Percentiles rank a stretch among this genome's conserved stretches.
phyloP scores from a whole-genome alignment of 169 alveolate genomes.

The Plasmodium fragile region DNA sequence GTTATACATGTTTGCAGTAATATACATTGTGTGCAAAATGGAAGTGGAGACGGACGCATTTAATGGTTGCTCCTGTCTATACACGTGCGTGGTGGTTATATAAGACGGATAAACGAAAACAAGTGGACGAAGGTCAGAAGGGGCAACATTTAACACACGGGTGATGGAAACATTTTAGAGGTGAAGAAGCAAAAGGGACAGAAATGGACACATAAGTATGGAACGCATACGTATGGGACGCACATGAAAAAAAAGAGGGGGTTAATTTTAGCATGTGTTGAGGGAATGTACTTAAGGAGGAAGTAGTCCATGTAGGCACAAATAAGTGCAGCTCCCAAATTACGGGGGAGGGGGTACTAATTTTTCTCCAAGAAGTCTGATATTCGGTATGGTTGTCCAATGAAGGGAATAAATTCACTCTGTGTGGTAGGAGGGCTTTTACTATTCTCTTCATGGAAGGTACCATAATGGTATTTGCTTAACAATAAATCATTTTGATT shows the following conservation, averaged over 20 bases:
- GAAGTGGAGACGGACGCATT: background rate
- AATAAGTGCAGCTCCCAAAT: background rate
- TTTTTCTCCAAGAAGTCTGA: constrained; percentile 62
- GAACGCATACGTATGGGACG: background rate
- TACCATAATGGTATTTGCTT: constrained; percentile 64
- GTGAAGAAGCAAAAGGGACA: background rate
- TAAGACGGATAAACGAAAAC: background rate
- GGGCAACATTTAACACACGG: background rate
- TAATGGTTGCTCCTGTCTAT: background rate
- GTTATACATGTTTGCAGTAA: background rate
- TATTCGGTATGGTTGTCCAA: constrained; percentile 73
- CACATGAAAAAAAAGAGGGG: background rate
- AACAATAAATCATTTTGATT: constrained; percentile 46
- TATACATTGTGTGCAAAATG: background rate
- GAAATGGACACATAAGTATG: background rate
- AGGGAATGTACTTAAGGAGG: background rate
- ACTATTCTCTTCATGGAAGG: constrained; percentile 67
- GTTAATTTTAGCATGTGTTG: background rate
- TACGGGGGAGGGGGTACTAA: background rate
- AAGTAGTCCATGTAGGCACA: background rate
- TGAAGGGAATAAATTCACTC: constrained; percentile 64
- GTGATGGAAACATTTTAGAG: background rate
- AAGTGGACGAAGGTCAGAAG: background rate
- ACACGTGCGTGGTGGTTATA: background rate
- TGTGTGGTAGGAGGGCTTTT: constrained; percentile 53